phyloP scores from a whole-genome alignment of 169 alveolate species.

The Plasmodium inui region DNA sequence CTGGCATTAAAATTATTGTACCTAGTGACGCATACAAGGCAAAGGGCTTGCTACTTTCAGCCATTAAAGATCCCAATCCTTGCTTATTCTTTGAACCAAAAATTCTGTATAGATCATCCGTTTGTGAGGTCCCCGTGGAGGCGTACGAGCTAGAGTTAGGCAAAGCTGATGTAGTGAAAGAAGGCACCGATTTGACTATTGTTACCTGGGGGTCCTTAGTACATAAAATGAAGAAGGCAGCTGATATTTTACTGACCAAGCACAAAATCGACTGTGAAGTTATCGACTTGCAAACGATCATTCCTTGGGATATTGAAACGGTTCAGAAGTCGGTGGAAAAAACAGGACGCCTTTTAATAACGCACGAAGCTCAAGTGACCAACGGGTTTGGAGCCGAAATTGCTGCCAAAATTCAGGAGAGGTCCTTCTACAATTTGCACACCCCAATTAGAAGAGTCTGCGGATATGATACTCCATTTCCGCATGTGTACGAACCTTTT shows the following conservation, averaged over 20 bases:
- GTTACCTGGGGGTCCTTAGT: conserved; percentile 92
- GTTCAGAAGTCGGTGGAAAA: conserved; percentile 92
- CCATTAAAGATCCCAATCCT: conserved; percentile 93
- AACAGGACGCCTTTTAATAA: conserved; percentile 93
- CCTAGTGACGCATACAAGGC: conserved; percentile 97
- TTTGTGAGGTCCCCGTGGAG: conserved; percentile 93
- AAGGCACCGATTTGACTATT: conserved; percentile 93
- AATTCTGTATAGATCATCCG: conserved; percentile 95
- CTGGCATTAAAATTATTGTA: conserved; percentile 94
- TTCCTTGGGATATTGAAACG: conserved; percentile 97
- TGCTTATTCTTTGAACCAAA: conserved; percentile 98
- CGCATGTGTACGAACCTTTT: conserved; percentile 93
- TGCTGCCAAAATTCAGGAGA: conserved; percentile 92
- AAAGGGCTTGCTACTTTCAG: conserved; percentile 91
- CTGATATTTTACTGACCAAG: conserved; percentile 90
- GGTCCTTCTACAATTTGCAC: conserved; percentile 94
- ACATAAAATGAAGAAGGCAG: conserved; percentile 90
- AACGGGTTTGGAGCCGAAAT: conserved; percentile 95
- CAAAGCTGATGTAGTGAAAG: conserved; percentile 94
- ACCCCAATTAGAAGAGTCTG: conserved; percentile 96
- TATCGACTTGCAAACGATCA: conserved; percentile 95
- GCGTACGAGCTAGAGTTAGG: conserved; percentile 94
- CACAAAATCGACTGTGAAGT: conserved; percentile 92
- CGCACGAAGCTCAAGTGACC: conserved; percentile 96
- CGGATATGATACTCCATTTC: conserved; percentile 98